Evolutionary conservation across 2,329 filamentous ascomycete genomes (phyloP).

Genomic region (Colletotrichum caudatum): DNA sequence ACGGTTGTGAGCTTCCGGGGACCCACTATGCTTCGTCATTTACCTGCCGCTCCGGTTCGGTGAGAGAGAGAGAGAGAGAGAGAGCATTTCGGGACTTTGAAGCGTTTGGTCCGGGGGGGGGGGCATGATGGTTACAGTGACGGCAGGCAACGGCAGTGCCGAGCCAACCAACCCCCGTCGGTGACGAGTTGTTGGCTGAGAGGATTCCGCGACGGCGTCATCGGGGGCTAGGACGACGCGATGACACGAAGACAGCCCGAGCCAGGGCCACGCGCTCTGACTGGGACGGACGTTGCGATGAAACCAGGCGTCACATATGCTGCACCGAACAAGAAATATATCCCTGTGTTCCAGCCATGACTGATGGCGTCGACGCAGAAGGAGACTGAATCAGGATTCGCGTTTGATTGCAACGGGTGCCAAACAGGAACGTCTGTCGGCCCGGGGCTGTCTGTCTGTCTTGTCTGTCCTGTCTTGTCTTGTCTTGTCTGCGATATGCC

Average conservation of each 20-base stretch:
- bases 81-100: neutral
- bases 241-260: neutral
- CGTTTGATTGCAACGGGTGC: neutral
- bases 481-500: constrained; percentile 3
- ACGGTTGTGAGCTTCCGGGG: neutral
- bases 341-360: neutral
- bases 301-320: neutral
- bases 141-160: neutral
- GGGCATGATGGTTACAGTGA: neutral
- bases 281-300: neutral
- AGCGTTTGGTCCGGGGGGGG: too few relatives aligned
- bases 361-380: neutral
- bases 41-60: constrained; percentile 6
- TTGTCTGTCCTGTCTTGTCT: too few relatives aligned
- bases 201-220: constrained; percentile 5
- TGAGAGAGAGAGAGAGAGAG: neutral
- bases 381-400: neutral
- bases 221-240: constrained; percentile 28
- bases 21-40: constrained; percentile 22
- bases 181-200: constrained; percentile 24
- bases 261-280: neutral
- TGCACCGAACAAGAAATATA: neutral
- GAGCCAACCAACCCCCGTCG: neutral
- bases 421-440: too few relatives aligned
- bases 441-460: neutral